Conservation (phyloP, 2,329 filamentous ascomycete genomes). For the Seiridium cupressi region DNA sequence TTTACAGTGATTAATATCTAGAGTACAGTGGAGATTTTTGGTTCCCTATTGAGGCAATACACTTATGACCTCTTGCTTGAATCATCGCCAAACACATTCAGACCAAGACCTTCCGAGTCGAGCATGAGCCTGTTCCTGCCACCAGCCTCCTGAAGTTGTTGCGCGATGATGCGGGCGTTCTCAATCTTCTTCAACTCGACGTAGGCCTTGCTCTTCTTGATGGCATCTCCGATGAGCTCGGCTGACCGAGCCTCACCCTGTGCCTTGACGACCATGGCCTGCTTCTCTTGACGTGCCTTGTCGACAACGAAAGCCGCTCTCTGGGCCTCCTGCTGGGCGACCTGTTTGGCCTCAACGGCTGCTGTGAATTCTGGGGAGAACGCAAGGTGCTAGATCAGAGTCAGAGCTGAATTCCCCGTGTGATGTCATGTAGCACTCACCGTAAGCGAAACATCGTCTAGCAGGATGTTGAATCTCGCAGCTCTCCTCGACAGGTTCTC, state of each 20-base stretch:
- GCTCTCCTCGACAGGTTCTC: conserved; percentile 91
- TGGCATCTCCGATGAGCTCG: conserved; percentile 95
- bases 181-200: conserved; percentile 97
- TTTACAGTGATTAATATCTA: conserved; percentile 22
- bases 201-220: conserved; percentile 99
- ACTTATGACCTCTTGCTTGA: conserved; percentile 42
- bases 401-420: conserved; percentile 19
- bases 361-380: conserved; percentile 75
- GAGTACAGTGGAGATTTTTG: conserved; percentile 36
- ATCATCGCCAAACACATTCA: conserved; percentile 69
- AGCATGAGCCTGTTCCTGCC: conserved; percentile 93
- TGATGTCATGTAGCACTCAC: conserved; percentile 46
- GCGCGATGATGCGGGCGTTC: conserved; percentile 88
- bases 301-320: conserved; percentile 96
- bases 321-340: conserved; percentile 89
- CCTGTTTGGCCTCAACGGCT: conserved; percentile 72
- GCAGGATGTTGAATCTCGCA: conserved; percentile 92
- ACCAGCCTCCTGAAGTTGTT: conserved; percentile 79
- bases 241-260: conserved; percentile 98
- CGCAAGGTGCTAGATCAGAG: conserved; percentile 56
- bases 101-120: conserved; percentile 83
- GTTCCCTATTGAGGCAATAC: conserved; percentile 10
- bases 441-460: conserved; percentile 96
- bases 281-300: conserved; percentile 99
- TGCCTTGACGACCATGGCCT: conserved; percentile 95